Evolutionary conservation across 306 rosid genomes (phyloP).

Genomic region (Gynostemma pentaphyllum): DNA sequence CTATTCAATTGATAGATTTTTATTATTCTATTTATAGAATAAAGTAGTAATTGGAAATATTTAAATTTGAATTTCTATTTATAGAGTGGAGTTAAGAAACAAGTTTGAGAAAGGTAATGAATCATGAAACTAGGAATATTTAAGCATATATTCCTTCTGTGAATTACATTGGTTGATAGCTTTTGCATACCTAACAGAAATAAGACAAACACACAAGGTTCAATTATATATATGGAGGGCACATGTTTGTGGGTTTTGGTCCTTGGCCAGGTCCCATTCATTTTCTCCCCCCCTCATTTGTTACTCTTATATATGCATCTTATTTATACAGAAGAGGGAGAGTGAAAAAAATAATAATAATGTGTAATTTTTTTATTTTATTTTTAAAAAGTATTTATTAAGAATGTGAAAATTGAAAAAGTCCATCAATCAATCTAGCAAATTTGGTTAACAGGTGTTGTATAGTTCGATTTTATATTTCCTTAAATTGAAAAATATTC

Average conservation of each 20-base stretch:
- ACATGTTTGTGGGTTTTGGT: conserved; percentile 6
- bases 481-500: too few species aligned
- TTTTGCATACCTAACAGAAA: background rate
- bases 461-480: too few species aligned
- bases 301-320: too few species aligned
- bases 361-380: too few species aligned
- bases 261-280: background rate
- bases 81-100: background rate
- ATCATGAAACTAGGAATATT: conserved; percentile 4
- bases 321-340: too few species aligned
- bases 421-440: too few species aligned
- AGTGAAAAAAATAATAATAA: too few species aligned
- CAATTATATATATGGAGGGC: background rate
- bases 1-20: background rate
- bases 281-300: too few species aligned
- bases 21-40: background rate
- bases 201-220: background rate
- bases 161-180: background rate
- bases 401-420: too few species aligned
- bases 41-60: too few species aligned
- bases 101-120: background rate
- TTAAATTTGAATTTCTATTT: background rate
- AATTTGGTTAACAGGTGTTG: too few species aligned
- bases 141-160: background rate
- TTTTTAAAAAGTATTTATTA: too few species aligned